These are phyloP conservation scores for Parietaria judaica DNA, from an alignment of 306 rosid genomes.

Conservation along the genomic window DNA sequence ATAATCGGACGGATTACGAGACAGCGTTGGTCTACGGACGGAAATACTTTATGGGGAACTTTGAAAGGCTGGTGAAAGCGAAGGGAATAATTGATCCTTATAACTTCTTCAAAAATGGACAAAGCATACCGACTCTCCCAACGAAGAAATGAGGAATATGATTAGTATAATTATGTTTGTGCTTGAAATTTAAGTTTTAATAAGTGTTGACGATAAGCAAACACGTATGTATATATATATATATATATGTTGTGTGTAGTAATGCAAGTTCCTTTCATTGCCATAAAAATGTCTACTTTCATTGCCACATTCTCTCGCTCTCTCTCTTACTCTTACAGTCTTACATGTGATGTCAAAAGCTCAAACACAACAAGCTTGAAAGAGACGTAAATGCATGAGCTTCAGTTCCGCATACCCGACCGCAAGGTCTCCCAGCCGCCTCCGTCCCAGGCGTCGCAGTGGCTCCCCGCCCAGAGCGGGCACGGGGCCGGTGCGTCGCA, in stretches of 20 bases:
- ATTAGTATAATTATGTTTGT: not conserved
- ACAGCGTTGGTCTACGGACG: conserved; percentile 20
- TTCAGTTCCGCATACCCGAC: too few species aligned
- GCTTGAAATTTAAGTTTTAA: not conserved
- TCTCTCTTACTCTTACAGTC: too few species aligned
- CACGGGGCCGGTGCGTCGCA: conserved; percentile 33
- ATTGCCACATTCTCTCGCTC: too few species aligned
- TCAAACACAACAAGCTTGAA: too few species aligned
- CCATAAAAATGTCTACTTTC: too few species aligned
- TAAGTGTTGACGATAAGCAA: not conserved
- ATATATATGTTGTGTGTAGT: too few species aligned
- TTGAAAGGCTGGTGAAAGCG: conserved; percentile 19
- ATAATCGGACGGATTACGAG: not conserved
- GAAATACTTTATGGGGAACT: conserved; percentile 27
- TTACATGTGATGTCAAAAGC: too few species aligned
- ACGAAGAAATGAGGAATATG: not conserved
- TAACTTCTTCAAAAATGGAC: conserved; percentile 31
- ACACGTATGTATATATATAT: too few species aligned
- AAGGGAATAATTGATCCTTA: conserved; percentile 28
- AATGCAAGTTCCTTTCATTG: too few species aligned
- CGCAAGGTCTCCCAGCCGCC: conserved; percentile 15
- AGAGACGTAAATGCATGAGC: too few species aligned
- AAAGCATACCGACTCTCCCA: conserved; percentile 25
- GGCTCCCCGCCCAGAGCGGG: conserved; percentile 20
- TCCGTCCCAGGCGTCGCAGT: conserved; percentile 24